Conservation (phyloP, 2,329 filamentous ascomycete genomes). For the Aspergillus novoparasiticus region DNA sequence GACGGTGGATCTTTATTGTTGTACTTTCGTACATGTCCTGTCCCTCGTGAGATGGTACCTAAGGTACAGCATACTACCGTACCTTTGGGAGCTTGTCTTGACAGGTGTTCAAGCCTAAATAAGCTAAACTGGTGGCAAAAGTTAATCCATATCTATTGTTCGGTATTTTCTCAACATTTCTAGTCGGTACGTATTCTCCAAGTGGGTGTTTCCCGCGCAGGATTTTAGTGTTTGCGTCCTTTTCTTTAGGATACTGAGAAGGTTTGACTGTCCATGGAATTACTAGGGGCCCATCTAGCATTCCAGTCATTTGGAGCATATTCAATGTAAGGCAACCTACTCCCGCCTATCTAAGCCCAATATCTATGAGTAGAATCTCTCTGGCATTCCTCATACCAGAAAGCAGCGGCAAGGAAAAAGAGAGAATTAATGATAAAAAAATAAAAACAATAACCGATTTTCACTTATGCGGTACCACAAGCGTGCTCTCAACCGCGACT, state of each 20-base stretch:
- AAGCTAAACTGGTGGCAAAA: not conserved
- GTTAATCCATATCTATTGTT: not conserved
- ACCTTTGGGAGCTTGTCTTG: too few species aligned
- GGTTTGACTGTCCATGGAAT: not conserved
- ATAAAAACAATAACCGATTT: not conserved
- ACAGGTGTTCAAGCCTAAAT: not conserved
- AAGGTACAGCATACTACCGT: not conserved
- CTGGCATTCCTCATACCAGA: not conserved
- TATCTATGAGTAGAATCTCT: not conserved
- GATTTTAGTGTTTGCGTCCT: too few species aligned
- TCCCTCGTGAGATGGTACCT: not conserved
- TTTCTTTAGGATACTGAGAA: too few species aligned
- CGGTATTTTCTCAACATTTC: not conserved
- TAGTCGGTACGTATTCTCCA: not conserved
- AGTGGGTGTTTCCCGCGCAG: too few species aligned
- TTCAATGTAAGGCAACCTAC: not conserved
- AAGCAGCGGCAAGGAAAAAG: not conserved
- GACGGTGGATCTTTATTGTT: not conserved
- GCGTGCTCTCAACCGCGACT: not conserved
- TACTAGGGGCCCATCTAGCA: not conserved
- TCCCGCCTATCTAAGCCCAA: not conserved
- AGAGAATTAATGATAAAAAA: not conserved
- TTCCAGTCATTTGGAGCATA: not conserved
- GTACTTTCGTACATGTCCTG: not conserved
- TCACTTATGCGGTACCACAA: not conserved